Conservation (phyloP, 1,139 yeast species). For the Lodderomyces theae region DNA sequence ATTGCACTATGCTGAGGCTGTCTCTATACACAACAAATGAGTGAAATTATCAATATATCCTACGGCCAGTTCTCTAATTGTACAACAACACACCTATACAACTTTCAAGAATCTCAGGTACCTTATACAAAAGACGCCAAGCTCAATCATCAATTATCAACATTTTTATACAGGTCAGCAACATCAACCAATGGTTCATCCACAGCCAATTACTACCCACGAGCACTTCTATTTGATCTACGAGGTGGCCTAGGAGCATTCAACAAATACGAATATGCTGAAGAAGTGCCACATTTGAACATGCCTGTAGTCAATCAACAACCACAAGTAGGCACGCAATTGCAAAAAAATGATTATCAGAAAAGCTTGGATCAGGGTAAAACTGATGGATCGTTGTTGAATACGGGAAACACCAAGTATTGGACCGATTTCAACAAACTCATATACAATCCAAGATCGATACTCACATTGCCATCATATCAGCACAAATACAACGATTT, state of each 20-base stretch:
- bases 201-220: constrained; percentile 61
- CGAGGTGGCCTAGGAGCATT: constrained; percentile 63
- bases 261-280: constrained; percentile 51
- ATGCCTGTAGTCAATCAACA: constrained; percentile 4
- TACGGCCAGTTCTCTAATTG: constrained; percentile 74
- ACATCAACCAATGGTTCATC: constrained; percentile 38
- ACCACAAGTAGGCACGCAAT: neutral
- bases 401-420: constrained; percentile 45
- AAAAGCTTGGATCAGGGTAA: constrained; percentile 57
- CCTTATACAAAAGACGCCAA: constrained; percentile 40
- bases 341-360: constrained; percentile 57
- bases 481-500: constrained; percentile 21
- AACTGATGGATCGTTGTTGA: constrained; percentile 26
- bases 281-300: constrained; percentile 15
- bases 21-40: too few relatives aligned
- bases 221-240: constrained; percentile 77
- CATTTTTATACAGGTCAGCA: constrained; percentile 33
- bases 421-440: constrained; percentile 85
- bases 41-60: constrained; percentile 67
- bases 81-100: constrained; percentile 73
- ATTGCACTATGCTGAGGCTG: too few relatives aligned
- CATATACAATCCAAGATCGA: constrained; percentile 60
- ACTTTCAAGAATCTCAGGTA: constrained; percentile 68
- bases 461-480: constrained; percentile 58
- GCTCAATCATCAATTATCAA: constrained; percentile 29